Base-by-base conservation (phyloP, 2,329 filamentous ascomycete species). In the Aureobasidium subglaciale region DNA sequence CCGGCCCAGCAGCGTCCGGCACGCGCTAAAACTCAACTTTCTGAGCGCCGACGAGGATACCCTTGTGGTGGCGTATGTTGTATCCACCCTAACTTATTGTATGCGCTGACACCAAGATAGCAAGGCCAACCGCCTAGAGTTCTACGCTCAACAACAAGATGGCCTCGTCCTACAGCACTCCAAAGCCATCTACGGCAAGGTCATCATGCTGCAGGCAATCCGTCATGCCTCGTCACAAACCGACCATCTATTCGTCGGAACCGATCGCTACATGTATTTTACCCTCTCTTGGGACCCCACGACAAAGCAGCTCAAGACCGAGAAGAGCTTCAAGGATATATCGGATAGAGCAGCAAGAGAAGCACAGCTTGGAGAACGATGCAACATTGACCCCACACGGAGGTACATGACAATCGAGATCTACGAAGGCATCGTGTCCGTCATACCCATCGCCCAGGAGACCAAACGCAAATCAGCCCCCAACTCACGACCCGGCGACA, bases 211-310 rank as follows among this genome's bases (percentile, higher is more conserved):
- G 13, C 82, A 93, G 65, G 86, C 84, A 65, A 77, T 99, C 45
- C 84, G 84, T 24, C 90, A 91, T 5, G 82, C 83, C 46, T 82
- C 88, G 62, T 84, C 85, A 25, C 72, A 78, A 5, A 89, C 85
- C 45, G 90, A 97, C 63, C 83, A 96, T 59, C 81, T 99, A 59
- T 96, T 99, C 67, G 81, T 99, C 56, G 92, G 90, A 48, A 99
- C 93, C 43, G 87, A 96, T 67, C 84, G 87, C 55, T 87, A 88
- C 63, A 85, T 90, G 64, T 97, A 96, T 73, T 96, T 97, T 70
- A 95, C 90, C 1, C 71, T 96, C 18, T 84, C 80, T 15, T 99
- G 93, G 91, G 84, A 96, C 63, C 65, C 78, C 0, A 70, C 79
- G 1, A 71, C 66, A 22, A 76, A 74, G 18, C 71, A 78, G 54